Base-by-base conservation (phyloP, 176 grass and related monocot species). In the Poa pratensis region DNA sequence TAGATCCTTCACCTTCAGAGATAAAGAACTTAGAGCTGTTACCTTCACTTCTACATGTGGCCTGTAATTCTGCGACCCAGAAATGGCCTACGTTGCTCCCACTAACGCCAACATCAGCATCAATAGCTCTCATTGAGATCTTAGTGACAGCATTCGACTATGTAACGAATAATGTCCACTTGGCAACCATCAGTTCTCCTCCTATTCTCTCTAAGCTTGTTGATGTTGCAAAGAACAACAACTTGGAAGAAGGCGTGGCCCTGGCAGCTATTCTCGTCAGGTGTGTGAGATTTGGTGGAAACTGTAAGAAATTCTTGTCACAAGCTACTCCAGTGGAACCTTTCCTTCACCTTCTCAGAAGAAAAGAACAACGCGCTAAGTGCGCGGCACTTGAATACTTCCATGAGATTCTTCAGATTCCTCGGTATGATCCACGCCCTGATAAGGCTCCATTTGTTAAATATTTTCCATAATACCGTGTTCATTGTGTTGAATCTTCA, bases 141-240 rank as follows among this genome's bases (percentile, higher is more conserved):
- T 80, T 99, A 64, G 96, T 99, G 60, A 99, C 96, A 45, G 91
- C 96, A 87, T 99, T 96, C 5, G 96, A 99, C 87, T 96, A 99
- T 92, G 91, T 99, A 85, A 99, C 96, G 1, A 99, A 99, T 66
- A 99, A 96, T 81, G 81, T 99, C 57, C 93, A 96, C 87, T 92
- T 99, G 75, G 91, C 89, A 77, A 70, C 84, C n/a, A 86, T 99
- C 78, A 94, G 90, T 75, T 99, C 93, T 16, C 96, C 93, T 22
- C 83, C 80, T 73, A 89, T 92, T 80, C 83, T 99, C 20, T 91
- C 86, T 72, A 95, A 99, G 67, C 91, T 99, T 40, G 86, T 96
- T 48, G 91, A 92, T 87, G 83, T 92, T 84, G 89, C 96, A 37
- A 90, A 93, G 84, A 92, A 94, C 35, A 91, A 89, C n/a, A 97